A percentile compares a stretch with the other conserved stretches of the same genome.
Conservation (phyloP, 768 basidiomycete genomes). For the Pleurotus cornucopiae region DNA sequence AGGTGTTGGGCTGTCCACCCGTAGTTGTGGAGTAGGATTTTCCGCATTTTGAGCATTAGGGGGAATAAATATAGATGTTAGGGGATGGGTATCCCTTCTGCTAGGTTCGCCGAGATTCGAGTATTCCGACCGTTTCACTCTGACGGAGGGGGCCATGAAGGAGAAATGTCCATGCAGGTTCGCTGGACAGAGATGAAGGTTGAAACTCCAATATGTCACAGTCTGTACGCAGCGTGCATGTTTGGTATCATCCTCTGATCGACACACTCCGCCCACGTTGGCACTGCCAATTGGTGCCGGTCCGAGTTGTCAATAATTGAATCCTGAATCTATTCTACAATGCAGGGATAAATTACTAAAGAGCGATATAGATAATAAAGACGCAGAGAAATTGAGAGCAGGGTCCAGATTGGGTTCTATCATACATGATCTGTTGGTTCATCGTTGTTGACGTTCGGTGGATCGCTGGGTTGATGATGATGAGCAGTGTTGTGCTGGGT, state of each 20-base stretch:
- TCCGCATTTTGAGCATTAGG: neutral
- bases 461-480: too few species aligned
- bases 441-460: too few species aligned
- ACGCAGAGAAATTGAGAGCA: too few species aligned
- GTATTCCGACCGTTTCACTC: constrained; percentile 34
- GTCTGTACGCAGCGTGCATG: neutral
- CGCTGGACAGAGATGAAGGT: neutral
- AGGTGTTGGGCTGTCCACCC: neutral
- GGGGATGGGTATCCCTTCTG: constrained; percentile 6
- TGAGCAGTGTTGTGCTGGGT: too few species aligned
- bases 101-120: constrained; percentile 19
- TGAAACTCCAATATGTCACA: neutral
- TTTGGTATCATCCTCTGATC: neutral
- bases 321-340: too few species aligned
- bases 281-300: too few species aligned
- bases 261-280: neutral
- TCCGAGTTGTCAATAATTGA: too few species aligned
- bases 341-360: too few species aligned
- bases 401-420: too few species aligned
- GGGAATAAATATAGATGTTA: constrained; percentile 14
- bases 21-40: neutral
- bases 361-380: too few species aligned
- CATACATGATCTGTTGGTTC: too few species aligned
- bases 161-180: neutral
- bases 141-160: constrained; percentile 43